Conservation (phyloP, 2,329 filamentous ascomycete species). For the Exophiala oligosperma region DNA sequence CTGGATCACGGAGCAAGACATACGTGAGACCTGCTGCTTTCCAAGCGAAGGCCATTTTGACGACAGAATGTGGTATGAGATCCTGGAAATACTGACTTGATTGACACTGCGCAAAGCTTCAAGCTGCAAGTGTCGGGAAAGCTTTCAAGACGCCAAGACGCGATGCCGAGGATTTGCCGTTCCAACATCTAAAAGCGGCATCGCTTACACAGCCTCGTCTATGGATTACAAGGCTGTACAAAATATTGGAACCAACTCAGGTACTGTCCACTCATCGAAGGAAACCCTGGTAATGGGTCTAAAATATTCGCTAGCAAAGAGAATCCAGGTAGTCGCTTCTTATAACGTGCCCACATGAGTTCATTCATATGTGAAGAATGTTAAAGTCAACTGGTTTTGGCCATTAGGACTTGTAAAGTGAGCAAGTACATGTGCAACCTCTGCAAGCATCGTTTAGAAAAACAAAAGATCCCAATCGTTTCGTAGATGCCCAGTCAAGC, state of each 20-base stretch:
- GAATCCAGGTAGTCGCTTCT: too few species aligned
- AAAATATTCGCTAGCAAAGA: neutral
- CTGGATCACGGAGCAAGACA: conserved; percentile 41
- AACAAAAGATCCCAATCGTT: too few species aligned
- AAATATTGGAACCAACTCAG: too few species aligned
- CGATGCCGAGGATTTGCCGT: neutral
- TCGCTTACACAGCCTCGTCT: too few species aligned
- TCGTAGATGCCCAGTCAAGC: neutral
- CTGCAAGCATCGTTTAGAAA: neutral
- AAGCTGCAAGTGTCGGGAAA: neutral
- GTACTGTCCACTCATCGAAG: too few species aligned
- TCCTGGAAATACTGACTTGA: neutral
- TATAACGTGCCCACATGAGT: too few species aligned
- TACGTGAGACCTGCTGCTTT: conserved; percentile 97
- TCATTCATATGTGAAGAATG: too few species aligned
- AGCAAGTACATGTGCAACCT: neutral
- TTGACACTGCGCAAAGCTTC: neutral
- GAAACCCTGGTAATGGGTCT: neutral
- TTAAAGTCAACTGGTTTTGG: too few species aligned
- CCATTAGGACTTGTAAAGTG: too few species aligned
- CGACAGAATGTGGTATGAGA: neutral
- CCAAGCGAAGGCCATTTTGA: conserved; percentile 88
- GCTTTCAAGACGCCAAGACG: neutral
- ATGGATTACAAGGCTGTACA: too few species aligned
- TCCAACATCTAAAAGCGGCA: neutral